These are phyloP conservation scores for Solanum bulbocastanum DNA, from an alignment of 257 asterid species.

Conservation along the genomic window DNA sequence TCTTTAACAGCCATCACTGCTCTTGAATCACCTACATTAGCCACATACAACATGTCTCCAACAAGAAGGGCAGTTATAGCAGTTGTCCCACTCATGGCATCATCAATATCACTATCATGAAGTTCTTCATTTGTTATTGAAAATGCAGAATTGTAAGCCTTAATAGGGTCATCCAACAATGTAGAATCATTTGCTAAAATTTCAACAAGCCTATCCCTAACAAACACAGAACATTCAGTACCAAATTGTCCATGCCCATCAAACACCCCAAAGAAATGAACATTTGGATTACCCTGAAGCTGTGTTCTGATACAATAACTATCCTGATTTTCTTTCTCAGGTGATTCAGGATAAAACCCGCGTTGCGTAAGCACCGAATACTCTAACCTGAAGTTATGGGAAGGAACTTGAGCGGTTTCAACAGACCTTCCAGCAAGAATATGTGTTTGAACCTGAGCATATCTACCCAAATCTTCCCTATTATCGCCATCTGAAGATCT, in stretches of 20 bases:
- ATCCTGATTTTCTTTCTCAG: constrained; percentile 89
- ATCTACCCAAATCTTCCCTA: constrained; percentile 30
- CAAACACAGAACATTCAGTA: constrained; percentile 68
- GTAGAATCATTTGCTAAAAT: constrained; percentile 39
- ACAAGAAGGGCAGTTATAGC: constrained; percentile 71
- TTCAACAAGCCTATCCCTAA: constrained; percentile 69
- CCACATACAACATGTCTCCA: constrained; percentile 73
- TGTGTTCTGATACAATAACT: constrained; percentile 56
- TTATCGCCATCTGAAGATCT: constrained; percentile 45
- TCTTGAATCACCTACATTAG: constrained; percentile 92
- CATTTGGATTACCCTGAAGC: constrained; percentile 70
- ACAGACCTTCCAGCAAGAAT: constrained; percentile 27
- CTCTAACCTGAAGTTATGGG: constrained; percentile 53
- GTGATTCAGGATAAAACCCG: constrained; percentile 79
- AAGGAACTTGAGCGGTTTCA: constrained; percentile 71
- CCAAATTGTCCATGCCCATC: constrained; percentile 91
- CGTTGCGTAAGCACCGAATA: constrained; percentile 65
- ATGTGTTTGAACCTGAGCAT: constrained; percentile 31
- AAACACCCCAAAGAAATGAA: constrained; percentile 93
- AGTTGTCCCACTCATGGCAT: constrained; percentile 96
- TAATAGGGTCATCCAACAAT: constrained; percentile 73
- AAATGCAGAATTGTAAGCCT: constrained; percentile 67
- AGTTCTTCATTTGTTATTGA: constrained; percentile 69
- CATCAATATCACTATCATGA: constrained; percentile 62
- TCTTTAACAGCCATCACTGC: constrained; percentile 82